Evolutionary conservation across 225 moss, liverwort and hornwort species (phyloP).

Genomic region (Lunularia cruciata): DNA sequence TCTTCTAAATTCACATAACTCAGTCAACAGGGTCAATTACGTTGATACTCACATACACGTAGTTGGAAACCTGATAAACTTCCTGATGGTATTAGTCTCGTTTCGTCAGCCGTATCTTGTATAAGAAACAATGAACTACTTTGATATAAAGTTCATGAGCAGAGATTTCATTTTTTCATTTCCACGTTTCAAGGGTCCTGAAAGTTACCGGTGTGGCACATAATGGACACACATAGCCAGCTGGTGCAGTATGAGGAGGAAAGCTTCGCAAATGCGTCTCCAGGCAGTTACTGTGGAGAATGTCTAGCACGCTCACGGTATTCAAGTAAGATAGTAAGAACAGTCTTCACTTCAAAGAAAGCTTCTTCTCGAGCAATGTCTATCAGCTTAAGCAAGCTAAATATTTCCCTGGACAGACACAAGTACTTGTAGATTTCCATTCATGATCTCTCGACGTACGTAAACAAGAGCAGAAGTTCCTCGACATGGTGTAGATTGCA

Average conservation of each 20-base stretch:
- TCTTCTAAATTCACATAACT: too few relatives aligned
- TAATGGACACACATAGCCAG: constrained; percentile 79
- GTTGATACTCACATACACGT: too few relatives aligned
- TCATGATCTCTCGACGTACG: background rate
- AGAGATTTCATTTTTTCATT: background rate
- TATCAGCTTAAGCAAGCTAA: background rate
- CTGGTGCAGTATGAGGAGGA: constrained; percentile 94
- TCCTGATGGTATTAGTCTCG: background rate
- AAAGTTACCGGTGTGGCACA: constrained; percentile 72
- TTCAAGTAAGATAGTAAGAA: background rate
- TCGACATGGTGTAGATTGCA: background rate
- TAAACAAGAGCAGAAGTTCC: background rate
- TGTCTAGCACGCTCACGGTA: constrained; percentile 51
- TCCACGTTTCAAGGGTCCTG: background rate
- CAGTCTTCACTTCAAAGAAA: background rate
- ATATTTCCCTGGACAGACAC: background rate
- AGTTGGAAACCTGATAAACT: background rate
- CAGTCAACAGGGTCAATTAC: too few relatives aligned
- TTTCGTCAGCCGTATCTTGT: background rate
- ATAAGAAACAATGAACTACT: background rate
- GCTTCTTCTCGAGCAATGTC: background rate
- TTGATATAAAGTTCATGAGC: too few relatives aligned
- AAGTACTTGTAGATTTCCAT: background rate
- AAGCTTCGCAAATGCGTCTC: constrained; percentile 76
- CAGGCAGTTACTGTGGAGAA: constrained; percentile 81